Evolutionary conservation across 257 asterid genomes (phyloP), one percentile per base, ranked within the genome.

Genomic region (Solanum gandarillasii): DNA sequence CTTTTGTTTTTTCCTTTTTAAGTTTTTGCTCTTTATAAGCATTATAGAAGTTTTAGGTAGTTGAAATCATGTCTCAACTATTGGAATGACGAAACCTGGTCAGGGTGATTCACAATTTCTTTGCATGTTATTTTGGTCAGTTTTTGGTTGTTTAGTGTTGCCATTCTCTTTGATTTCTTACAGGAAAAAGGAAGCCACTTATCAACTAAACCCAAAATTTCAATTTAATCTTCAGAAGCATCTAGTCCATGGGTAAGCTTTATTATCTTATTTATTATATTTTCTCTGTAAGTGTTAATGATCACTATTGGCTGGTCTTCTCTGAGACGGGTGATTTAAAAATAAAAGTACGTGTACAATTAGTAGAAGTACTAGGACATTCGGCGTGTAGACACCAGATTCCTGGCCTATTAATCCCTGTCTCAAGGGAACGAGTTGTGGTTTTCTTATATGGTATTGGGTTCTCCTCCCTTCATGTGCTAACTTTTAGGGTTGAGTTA

Each of bases 181-280:
- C 95, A 97, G 98, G 93, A 97, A 95, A 91, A 97, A 92, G 90
- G 99, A 96, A 91, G 91, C 92, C 43, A 92, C 94, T 20, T 96
- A 95, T 89, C 87, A 92, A 82, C 85, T 97, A 86, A 94, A 94
- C 83, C 93, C 93, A 67, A 94, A 95, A 34, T 97, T 97, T 92
- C 99, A 96, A 89, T 88, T 86, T 48, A 96, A 97, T 92, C 96
- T 96, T 88, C 99, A 91, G 94, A 94, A 94, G 90, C 98, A 92
- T 89, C 92, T 97, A 84, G 90, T 94, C 88, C 94, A 93, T 32
- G 99, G 99, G 99, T 97, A 89, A 88, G 94, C 85, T 76, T 78
- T 60, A 31, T 29, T 31, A 81, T 89, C 86, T 83, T 78, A 35
- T 85, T 46, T 73, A 62, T 62, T 12, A 12, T 83, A 73, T 34